These are phyloP conservation scores for Alternaria rosae DNA, from an alignment of 2,329 filamentous ascomycete species.

Conservation along the genomic window DNA sequence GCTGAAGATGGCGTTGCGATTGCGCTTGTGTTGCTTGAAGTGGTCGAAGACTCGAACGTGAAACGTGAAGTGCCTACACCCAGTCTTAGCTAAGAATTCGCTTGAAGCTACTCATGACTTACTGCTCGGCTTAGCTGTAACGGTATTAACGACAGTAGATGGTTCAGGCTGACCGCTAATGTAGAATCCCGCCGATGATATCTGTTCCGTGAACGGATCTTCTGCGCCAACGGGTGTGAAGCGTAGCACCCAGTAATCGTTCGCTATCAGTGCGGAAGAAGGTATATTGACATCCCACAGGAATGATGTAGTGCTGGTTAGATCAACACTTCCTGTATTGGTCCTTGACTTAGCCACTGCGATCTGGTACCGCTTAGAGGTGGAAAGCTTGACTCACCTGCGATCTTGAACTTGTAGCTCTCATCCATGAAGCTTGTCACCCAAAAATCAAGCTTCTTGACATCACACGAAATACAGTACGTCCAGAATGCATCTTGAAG, in stretches of 20 bases:
- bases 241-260: constrained; percentile 22
- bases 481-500: constrained; percentile 11
- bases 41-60: constrained; percentile 6
- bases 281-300: constrained; percentile 27
- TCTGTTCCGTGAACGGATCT: constrained; percentile 14
- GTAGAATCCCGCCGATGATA: constrained; percentile 22
- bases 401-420: constrained; percentile 22
- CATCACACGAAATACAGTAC: constrained; percentile 19
- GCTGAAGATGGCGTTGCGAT: background rate
- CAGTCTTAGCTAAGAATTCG: constrained; percentile 3
- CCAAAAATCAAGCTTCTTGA: constrained; percentile 24
- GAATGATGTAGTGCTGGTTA: constrained; percentile 19
- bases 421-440: constrained; percentile 19
- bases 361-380: background rate
- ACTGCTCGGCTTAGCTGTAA: constrained; percentile 13
- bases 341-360: constrained; percentile 3
- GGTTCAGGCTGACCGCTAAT: constrained; percentile 18
- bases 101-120: constrained; percentile 1
- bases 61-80: constrained; percentile 12
- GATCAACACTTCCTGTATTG: constrained; percentile 16
- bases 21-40: constrained; percentile 1
- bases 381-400: constrained; percentile 12
- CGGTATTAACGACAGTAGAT: constrained; percentile 6
- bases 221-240: constrained; percentile 16
- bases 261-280: constrained; percentile 15